Base-by-base conservation (phyloP, 306 rosid genomes). In the Cicer judaicum region DNA sequence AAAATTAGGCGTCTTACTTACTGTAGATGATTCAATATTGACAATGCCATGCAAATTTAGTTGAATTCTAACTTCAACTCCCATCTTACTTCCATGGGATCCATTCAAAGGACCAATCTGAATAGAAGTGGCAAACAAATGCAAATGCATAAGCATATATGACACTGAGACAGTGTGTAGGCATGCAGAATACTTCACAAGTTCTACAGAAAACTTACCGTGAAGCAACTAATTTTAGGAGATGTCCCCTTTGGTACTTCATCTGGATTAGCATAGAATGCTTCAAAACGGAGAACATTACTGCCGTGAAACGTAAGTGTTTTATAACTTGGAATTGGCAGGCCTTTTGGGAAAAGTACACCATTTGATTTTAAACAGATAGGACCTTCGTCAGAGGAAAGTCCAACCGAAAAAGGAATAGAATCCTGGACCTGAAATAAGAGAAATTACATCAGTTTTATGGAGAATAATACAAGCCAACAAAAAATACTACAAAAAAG, bases 101-200 rank as follows among this genome's bases (percentile, higher is more conserved):
- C 85, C 83, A 53, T 77, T 84, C 71, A 93, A 68, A 81, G 95
- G 93, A 72, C 93, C 96, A 77, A 93, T 85, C 98, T 93, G 88
- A 47, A 64, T 29, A 47, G 71, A 81, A 47, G 62, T 70, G 43
- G 50, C 1, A 2, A 64, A 63, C 44, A 39, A 15, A 60, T 49
- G 62, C 18, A 19, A 15, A 60, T 49, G 62, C 18, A 19, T 72
- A 65, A 72, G 42, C 50, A 78, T 40, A 39, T 14, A 36, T 48
- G 18, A 67, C 50, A 67, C 29, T 66, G 19, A 40, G 13, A 67
- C 50, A 67, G 40, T 66, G 63, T 68, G 50, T 40, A n/a, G 16
- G 3, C 19, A 44, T 75, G 59, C 43, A 59, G 24, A 5, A 44
- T 74, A 43, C 16, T 7, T 50, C 60, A 52, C 62, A 50, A 70